Base-by-base conservation (phyloP, 75 land plant genomes). In the Pinus tabuliformis region DNA sequence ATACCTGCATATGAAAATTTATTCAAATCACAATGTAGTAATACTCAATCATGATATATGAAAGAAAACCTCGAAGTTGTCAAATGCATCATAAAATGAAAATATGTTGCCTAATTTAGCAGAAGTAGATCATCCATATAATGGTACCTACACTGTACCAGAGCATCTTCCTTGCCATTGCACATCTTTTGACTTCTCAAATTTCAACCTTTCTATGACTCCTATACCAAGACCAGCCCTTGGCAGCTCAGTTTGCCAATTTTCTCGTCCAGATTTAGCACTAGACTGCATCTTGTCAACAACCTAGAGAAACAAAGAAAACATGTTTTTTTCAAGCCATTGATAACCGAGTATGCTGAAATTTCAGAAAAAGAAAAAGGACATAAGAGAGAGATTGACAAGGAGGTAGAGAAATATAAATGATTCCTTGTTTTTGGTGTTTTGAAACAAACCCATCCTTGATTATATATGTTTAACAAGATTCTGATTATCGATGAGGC, bases 151-250 rank as follows among this genome's bases (percentile, higher is more conserved):
- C 99, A 97, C 99, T 84, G 99, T 91, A 80, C 99, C 99, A 79
- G 99, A 97, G 87, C 98, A 95, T 81, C 83, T 89, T 42, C 96
- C 99, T 75, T 91, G 91, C 99, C 99, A 97, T 52, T 70, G 84
- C 20, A 77, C 89, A 83, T 97, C 99, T 56, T 87, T 90, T 56
- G 70, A 70, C 61, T 91, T 97, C 75, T 86, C 89, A 61, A 70
- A 76, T 76, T 95, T 84, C 87, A 97, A 70, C 64, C 74, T 75
- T 33, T 91, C 89, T 37, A 95, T 61, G 57, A 92, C 96, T 58
- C 77, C 84, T 21, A 37, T 78, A 49, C 97, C 93, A 73, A 95
- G 83, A 11, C 99, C 99, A 58, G 72, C 66, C 59, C 54, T 76
- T 11, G 96, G 96, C 78, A 97, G 81, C 77, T 97, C 96, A 60